Base-by-base conservation (phyloP, 192 early-diverging fungal genomes). In the Jimgerdemannia lactiflua region DNA sequence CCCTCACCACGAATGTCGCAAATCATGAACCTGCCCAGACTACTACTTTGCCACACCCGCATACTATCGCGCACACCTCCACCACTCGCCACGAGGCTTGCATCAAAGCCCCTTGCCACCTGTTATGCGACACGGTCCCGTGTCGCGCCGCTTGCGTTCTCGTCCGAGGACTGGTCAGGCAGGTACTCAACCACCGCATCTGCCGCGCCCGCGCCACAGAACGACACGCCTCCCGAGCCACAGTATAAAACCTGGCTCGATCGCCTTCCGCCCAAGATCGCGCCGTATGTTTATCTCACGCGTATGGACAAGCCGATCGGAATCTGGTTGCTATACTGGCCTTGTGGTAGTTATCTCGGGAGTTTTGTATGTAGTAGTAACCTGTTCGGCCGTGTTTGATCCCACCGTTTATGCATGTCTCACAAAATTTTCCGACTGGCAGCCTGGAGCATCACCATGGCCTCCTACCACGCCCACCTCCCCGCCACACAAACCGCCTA, bases 231-330 rank as follows among this genome's bases (percentile, higher is more conserved):
- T 10, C 49, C 49, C 0, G 49, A 59, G 49, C 6, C 6, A 10
- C 6, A 54, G 14, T 85, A 91, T 43, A 83, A 86, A 29, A 80
- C 79, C 29, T 85, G 82, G 72, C 77, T 92, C 64, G 84, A 91
- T 71, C 71, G 70, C 41, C 82, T 90, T 64, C 89, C 91, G 29
- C 74, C 82, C 40, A 78, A 83, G 7, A 63, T 85, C n/a, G 88
- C 89, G 2, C 94, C 94, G 3, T 95, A 95, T 77, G 78, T 91
- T 18, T 89, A 86, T 71, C 80, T 99, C 39, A 88, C 92, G 2
- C 86, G 97, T 1, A 75, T 97, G 4, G 96, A 99, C 75, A 95
- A 94, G 77, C 96, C 97, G 0, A 93, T 94, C 63, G 97, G 96
- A 1, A 97, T 95, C 2, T 96, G 94, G 91, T 84, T 99, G 39